Percentiles rank a stretch among this genome's conserved stretches.
These are phyloP conservation scores for Solanum boliviense DNA, from an alignment of 257 asterid genomes.

Conservation along the genomic window DNA sequence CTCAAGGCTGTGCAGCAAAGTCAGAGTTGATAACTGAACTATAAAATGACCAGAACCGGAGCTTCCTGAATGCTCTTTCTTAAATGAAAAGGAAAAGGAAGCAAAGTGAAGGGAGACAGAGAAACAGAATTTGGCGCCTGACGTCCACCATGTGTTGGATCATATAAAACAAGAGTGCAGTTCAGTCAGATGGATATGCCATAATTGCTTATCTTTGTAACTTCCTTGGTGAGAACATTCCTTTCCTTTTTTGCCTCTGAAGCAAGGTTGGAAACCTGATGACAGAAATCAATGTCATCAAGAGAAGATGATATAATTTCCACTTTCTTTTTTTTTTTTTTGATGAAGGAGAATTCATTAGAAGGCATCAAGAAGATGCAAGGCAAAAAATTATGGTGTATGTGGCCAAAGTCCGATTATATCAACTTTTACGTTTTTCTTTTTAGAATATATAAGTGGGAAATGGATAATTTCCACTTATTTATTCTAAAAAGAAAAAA, in stretches of 20 bases:
- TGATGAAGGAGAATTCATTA: not conserved
- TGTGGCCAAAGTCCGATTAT: not conserved
- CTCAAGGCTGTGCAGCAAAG: not conserved
- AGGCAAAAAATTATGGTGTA: not conserved
- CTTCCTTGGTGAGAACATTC: slow-evolving; percentile 60
- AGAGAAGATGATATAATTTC: not conserved
- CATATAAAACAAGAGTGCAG: not conserved
- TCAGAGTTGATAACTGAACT: not conserved
- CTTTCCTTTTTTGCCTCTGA: slow-evolving; percentile 68
- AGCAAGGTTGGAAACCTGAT: slow-evolving; percentile 61
- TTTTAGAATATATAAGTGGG: not conserved
- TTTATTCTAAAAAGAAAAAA: not conserved
- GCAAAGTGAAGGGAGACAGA: not conserved
- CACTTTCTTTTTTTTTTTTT: not conserved
- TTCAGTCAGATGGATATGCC: slow-evolving; percentile 68
- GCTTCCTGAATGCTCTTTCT: not conserved
- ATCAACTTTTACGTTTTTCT: not conserved
- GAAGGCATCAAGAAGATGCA: not conserved
- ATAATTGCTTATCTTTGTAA: slow-evolving; percentile 72
- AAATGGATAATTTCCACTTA: not conserved
- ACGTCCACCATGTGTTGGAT: not conserved
- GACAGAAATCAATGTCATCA: not conserved
- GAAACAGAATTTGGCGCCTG: not conserved
- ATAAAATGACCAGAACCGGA: not conserved
- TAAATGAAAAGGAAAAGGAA: not conserved